Base-by-base conservation (phyloP, 148 eudicot species). In the Selenicereus undatus region DNA sequence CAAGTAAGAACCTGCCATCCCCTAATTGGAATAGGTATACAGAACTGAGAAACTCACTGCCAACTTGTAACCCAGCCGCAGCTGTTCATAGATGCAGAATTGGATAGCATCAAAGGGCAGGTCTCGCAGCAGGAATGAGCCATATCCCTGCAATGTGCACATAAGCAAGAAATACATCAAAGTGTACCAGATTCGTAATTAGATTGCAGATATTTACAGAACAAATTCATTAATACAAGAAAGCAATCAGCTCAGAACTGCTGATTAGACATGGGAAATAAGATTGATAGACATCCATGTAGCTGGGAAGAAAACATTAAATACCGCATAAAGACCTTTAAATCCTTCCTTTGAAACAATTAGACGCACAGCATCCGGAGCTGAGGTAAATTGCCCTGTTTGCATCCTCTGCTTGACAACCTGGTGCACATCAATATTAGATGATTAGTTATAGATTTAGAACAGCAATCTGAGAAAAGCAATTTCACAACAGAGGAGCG, bases 341-440 rank as follows among this genome's bases (percentile, higher is more conserved):
- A 90, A 95, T 64, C 99, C 97, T 85, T 95, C 97, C 81, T 82
- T 92, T 71, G 93, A 74, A 90, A 91, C 86, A 76, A 95, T 93
- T 26, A 93, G 83, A 16, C 93, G 93, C 79, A 93, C 93, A 64
- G 97, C 97, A 86, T 86, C 85, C 75, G 97, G 95, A 75, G 97
- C 97, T 18, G 97, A 92, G 83, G 88, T 77, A 88, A 92, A 95
- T 76, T 95, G 97, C 78, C 94, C 86, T 65, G 97, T 95, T 84
- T 95, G 99, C 99, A 95, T 92, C 82, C 97, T 87, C 84, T 95
- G 99, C 89, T 95, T 95, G 76, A 95, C 94, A 86, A 95, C 99
- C 97, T 95, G 86, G 27, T 74, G 70, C 11, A 75, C 58, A 74
- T 78, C 62, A 74, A 71, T 84, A 83, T 51, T 58, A 80, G 51